Evolutionary conservation across 208 protist genomes (phyloP), one percentile per base, ranked within the genome.

Genomic region (Leishmania lainsoni): DNA sequence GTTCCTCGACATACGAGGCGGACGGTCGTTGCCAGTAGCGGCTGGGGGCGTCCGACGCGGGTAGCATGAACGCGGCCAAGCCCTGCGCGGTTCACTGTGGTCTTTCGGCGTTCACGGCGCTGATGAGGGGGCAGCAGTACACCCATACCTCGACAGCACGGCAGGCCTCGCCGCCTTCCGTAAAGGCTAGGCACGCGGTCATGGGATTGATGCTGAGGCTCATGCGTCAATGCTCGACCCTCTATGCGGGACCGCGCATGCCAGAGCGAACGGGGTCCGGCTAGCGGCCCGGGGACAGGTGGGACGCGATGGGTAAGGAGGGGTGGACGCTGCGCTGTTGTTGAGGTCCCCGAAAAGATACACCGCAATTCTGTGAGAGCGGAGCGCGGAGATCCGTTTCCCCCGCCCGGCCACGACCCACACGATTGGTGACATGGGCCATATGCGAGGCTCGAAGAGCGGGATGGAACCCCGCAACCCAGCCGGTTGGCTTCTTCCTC

Each of bases 121-220:
- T 39, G 29, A 22, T 29, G 35, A 39, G 35, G 35, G 35, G 35
- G 35, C 35, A 39, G 35, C 35, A 39, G 35, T 39, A 39, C 35
- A 39, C 35, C 35, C 35, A 39, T 39, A 39, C 35, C 35, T 39
- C 35, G 35, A 39, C 35, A 39, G 35, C 35, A 49, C 66, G 39
- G 29, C 66, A n/a, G 66, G 10, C 42, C 35, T 71, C 66, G 51
- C 35, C 66, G 20, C 66, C 9, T 48, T 71, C 6, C 35, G 66
- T 71, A 71, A 71, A 71, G 66, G 66, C 66, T 10, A 71, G 29
- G 66, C 66, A n/a, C 66, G 66, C 29, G 42, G 66, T 71, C 66
- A 71, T 29, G 66, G 10, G 66, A 10, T 71, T 39, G 14, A 49
- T 48, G 66, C 66, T 48, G 32, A 71, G 35, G 29, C 42, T 48